Percentiles rank a stretch among this genome's conserved stretches.
phyloP scores from a whole-genome alignment of 192 early-diverging fungal species.

The Podila clonocystis region DNA sequence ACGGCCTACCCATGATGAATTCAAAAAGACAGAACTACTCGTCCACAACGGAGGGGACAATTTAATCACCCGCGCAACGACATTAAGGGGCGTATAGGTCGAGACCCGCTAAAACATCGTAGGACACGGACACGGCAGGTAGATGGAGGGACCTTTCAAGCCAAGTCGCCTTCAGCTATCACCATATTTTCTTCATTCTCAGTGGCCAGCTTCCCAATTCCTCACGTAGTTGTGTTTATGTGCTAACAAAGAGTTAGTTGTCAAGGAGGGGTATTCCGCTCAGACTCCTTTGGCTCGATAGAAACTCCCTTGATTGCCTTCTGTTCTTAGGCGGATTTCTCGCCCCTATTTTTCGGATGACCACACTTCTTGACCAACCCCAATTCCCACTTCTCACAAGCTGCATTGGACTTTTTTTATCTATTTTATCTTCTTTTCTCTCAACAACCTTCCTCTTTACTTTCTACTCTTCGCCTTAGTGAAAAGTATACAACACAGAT shows the following conservation, averaged over 20 bases:
- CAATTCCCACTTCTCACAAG: background rate
- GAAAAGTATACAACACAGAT: background rate
- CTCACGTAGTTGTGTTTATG: no score
- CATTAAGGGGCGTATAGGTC: background rate
- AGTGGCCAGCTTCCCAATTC: no score
- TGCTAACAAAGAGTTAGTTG: no score
- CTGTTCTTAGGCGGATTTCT: background rate
- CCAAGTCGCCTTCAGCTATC: no score
- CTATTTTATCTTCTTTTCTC: background rate
- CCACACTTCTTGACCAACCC: background rate
- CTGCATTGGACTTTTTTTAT: background rate
- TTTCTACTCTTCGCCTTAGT: background rate
- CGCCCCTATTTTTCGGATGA: slow-evolving; percentile 6
- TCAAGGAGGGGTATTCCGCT: no score
- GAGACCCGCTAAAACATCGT: no score
- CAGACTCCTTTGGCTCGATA: no score
- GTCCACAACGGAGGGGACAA: background rate
- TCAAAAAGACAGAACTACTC: slow-evolving; percentile 1
- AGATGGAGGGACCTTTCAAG: no score
- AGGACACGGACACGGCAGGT: no score
- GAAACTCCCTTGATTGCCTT: no score
- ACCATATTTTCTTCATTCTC: no score
- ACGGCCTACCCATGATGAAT: slow-evolving; percentile 7
- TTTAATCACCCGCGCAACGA: background rate
- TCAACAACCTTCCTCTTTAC: background rate